Evolutionary conservation across 345 rosid species (phyloP), one percentile per base, ranked within the genome.

Genomic region (Citrus sp.): DNA sequence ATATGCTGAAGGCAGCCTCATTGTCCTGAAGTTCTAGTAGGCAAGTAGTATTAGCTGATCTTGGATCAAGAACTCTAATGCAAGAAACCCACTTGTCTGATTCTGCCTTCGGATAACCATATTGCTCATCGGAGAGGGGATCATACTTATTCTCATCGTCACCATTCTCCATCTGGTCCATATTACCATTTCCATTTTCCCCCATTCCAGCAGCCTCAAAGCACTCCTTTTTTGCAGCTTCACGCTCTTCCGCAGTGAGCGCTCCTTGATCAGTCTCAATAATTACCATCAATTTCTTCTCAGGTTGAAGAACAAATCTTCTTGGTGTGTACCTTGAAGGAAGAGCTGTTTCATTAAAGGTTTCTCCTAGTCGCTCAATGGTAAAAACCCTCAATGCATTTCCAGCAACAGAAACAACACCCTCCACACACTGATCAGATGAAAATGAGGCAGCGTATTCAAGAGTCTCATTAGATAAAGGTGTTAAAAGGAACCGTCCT

Each of bases 211-310:
- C 92, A 73, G 92, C 88, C 89, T 89, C 94, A 54, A 96, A 96
- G 66, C 91, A 90, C 70, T 92, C 99, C 82, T 94, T 96, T 80
- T 88, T 94, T 2, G 95, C 94, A 19, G 97, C 94, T 87, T 96
- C 99, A 72, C 97, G 97, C 85, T 94, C 98, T 88, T 94, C 98
- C 66, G 98, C 98, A 9, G 92, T 88, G 82, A 89, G 88, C 59
- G 99, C 94, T 67, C 99, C 98, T 83, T 94, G 98, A 91, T 96
- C 98, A 79, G 95, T 92, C 89, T 96, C 99, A 35, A 96, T 88
- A 66, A 96, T 89, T 70, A 96, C 90, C 83, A 96, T 76, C 82
- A 90, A 80, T 82, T 94, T 96, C 86, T 86, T 64, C 83, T 91
- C 92, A 79, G 93, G 94, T 7, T 92, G 98, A 79, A 92, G 79